Evolutionary conservation across 805 yeast genomes (phyloP).

Genomic region (Jamesozyma hellenica): DNA sequence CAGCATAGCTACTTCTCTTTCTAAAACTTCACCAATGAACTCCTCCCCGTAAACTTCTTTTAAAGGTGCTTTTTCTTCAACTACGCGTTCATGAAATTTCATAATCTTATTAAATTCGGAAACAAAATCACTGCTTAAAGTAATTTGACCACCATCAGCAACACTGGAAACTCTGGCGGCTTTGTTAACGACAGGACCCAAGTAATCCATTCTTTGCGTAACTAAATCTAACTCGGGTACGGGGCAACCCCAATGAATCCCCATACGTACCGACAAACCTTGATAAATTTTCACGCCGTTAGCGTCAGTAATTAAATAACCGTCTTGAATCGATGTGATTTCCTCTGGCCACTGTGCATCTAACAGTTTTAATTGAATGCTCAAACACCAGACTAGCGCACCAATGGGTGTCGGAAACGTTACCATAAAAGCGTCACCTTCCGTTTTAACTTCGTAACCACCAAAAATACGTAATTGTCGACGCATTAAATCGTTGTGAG

Average conservation of each 20-base stretch:
- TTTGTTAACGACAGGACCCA: slow-evolving; percentile 96
- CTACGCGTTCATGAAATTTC: slow-evolving; percentile 29
- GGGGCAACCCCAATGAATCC: slow-evolving; percentile 96
- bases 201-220: slow-evolving; percentile 95
- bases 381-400: slow-evolving; percentile 89
- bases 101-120: slow-evolving; percentile 56
- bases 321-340: slow-evolving; percentile 73
- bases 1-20: slow-evolving; percentile 53
- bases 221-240: slow-evolving; percentile 92
- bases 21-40: slow-evolving; percentile 46
- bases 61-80: slow-evolving; percentile 20
- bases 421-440: slow-evolving; percentile 98
- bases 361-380: slow-evolving; percentile 75
- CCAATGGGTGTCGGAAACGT: slow-evolving; percentile 88
- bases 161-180: slow-evolving; percentile 88
- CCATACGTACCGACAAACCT: slow-evolving; percentile 95
- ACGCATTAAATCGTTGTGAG: slow-evolving; percentile 90
- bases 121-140: slow-evolving; percentile 73
- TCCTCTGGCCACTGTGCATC: slow-evolving; percentile 94
- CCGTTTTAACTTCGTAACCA: slow-evolving; percentile 97
- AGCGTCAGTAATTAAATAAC: slow-evolving; percentile 65
- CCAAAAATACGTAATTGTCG: slow-evolving; percentile 85
- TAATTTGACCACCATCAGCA: slow-evolving; percentile 97
- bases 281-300: slow-evolving; percentile 53
- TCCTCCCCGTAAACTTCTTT: slow-evolving; percentile 38